Percentiles rank a stretch among this genome's conserved stretches.
Evolutionary conservation across 2,329 filamentous ascomycete species (phyloP).

Genomic region (Paraphaeosphaeria sporulosa): DNA sequence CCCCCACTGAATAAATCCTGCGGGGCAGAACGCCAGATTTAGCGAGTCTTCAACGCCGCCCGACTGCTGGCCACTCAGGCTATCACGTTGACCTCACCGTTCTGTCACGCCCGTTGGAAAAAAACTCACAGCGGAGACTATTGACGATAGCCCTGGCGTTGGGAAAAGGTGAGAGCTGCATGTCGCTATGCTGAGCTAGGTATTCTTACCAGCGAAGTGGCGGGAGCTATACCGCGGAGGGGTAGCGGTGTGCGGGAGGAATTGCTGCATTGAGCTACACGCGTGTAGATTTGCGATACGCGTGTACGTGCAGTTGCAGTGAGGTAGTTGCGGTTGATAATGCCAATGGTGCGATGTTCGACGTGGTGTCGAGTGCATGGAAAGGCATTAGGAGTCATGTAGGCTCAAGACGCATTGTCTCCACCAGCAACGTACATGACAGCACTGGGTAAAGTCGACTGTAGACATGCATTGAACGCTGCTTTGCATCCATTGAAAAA

Average conservation of each 20-base stretch:
- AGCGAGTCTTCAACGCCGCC: slow-evolving; percentile 15
- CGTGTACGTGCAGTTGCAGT: background rate
- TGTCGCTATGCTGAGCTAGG: background rate
- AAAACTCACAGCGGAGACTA: background rate
- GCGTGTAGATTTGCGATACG: background rate
- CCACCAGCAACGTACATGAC: background rate
- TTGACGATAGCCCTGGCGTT: background rate
- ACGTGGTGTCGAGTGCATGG: background rate
- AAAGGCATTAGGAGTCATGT: background rate
- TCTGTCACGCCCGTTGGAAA: background rate
- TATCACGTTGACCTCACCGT: background rate
- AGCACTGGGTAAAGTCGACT: too few relatives aligned
- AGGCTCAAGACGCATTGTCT: too few relatives aligned
- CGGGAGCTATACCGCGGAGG: background rate
- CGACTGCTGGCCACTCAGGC: slow-evolving; percentile 15
- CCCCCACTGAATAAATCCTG: slow-evolving; percentile 37
- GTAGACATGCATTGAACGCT: background rate
- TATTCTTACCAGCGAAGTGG: background rate
- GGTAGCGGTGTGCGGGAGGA: background rate
- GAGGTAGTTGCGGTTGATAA: background rate
- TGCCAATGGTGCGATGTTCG: background rate
- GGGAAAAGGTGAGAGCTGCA: background rate
- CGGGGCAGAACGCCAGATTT: slow-evolving; percentile 11
- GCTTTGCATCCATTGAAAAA: background rate
- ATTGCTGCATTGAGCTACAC: background rate